Evolutionary conservation across 208 protist species (phyloP).

Genomic region (Porcisia hertigi): DNA sequence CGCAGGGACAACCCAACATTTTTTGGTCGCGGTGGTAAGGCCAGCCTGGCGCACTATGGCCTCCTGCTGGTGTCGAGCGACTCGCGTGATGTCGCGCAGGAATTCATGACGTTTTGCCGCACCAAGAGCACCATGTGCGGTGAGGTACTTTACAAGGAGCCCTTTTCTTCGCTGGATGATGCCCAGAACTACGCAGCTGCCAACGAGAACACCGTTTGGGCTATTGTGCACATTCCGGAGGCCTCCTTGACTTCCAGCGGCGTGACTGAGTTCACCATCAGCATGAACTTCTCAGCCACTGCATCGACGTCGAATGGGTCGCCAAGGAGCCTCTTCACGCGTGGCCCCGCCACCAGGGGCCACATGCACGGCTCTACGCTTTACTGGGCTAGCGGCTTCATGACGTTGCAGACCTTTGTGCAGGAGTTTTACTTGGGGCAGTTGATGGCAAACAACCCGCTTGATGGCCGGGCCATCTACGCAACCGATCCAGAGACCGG

Average conservation of each 20-base stretch:
- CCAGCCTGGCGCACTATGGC: slow-evolving; percentile 71
- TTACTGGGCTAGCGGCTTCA: slow-evolving; percentile 81
- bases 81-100: slow-evolving; percentile 24
- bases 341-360: slow-evolving; percentile 28
- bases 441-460: slow-evolving; percentile 4
- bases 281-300: slow-evolving; percentile 89
- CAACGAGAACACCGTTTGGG: slow-evolving; percentile 69
- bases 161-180: slow-evolving; percentile 42
- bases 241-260: slow-evolving; percentile 15
- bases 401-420: slow-evolving; percentile 76
- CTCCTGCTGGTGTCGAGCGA: slow-evolving; percentile 62
- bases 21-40: slow-evolving; percentile 45
- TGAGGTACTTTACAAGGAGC: slow-evolving; percentile 43
- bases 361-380: slow-evolving; percentile 49
- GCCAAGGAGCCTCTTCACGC: slow-evolving; percentile 42
- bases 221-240: slow-evolving; percentile 58
- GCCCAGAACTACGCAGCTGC: slow-evolving; percentile 57
- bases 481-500: slow-evolving; percentile 9
- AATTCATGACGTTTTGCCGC: slow-evolving; percentile 60
- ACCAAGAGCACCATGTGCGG: slow-evolving; percentile 46
- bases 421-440: slow-evolving; percentile 60
- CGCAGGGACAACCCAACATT: slow-evolving; percentile 40
- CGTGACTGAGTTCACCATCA: slow-evolving; percentile 65
- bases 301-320: slow-evolving; percentile 51
- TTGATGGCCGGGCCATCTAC: slow-evolving; percentile 20